These are phyloP conservation scores for Cutaneotrichosporon cutaneum DNA, from an alignment of 1,284 basidiomycete genomes.

Conservation along the genomic window DNA sequence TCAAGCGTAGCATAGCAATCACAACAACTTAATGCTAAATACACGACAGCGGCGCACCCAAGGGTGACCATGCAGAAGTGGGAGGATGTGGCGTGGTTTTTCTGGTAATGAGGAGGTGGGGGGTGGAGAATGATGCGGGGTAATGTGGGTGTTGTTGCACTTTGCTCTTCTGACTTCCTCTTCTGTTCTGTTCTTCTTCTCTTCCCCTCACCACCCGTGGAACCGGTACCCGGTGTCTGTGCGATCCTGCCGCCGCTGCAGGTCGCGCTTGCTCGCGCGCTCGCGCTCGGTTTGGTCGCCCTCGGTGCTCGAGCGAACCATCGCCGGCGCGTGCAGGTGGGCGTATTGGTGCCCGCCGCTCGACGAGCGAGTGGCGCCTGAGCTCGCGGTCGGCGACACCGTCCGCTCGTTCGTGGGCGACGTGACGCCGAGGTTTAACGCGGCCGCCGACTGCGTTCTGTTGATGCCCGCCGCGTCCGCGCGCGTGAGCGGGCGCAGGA, in stretches of 20 bases:
- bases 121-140: neutral
- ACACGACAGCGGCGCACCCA: slow-evolving; percentile 6
- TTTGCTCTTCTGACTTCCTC: slow-evolving; percentile 8
- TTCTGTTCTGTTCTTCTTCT: neutral
- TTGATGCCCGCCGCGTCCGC: slow-evolving; percentile 20
- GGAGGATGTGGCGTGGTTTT: slow-evolving; percentile 4
- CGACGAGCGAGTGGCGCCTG: slow-evolving; percentile 2
- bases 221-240: slow-evolving; percentile 44
- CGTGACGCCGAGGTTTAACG: slow-evolving; percentile 16
- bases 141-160: neutral
- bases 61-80: slow-evolving; percentile 6
- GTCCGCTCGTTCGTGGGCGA: neutral
- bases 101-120: neutral
- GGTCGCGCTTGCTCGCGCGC: slow-evolving; percentile 28
- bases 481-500: slow-evolving; percentile 44
- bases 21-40: slow-evolving; percentile 16
- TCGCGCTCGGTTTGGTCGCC: slow-evolving; percentile 29
- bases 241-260: slow-evolving; percentile 29
- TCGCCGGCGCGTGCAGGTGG: slow-evolving; percentile 31
- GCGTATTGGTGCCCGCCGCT: neutral
- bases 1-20: slow-evolving; percentile 13
- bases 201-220: slow-evolving; percentile 44
- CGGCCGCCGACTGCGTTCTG: slow-evolving; percentile 28
- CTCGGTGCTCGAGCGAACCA: slow-evolving; percentile 41
- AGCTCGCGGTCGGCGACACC: neutral